A percentile compares a stretch with the other conserved stretches of the same genome.
Conservation (phyloP, 2,329 filamentous ascomycete genomes). For the Alternaria conjuncta region DNA sequence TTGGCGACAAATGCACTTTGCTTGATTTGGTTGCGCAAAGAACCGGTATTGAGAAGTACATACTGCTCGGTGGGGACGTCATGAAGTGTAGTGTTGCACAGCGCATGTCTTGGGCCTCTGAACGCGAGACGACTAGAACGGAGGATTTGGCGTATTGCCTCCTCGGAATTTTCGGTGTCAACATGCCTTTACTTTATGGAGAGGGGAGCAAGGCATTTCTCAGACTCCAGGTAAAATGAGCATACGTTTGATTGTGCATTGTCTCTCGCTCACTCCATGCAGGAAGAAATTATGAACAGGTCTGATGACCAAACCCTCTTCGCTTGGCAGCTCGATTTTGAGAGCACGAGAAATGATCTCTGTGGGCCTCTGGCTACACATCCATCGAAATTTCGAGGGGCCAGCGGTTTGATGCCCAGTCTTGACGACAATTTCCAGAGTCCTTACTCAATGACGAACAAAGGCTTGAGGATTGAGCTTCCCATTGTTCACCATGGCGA, state of each 20-base stretch:
- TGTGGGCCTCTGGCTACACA: background rate
- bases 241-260: background rate
- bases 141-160: background rate
- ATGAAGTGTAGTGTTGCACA: background rate
- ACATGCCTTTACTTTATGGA: background rate
- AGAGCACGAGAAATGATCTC: background rate
- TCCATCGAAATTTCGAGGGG: background rate
- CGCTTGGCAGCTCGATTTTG: background rate
- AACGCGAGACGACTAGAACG: background rate
- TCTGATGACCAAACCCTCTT: background rate
- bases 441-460: background rate
- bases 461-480: background rate
- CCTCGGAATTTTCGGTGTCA: background rate
- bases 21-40: background rate
- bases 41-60: rapidly evolving
- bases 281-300: background rate
- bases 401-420: background rate
- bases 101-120: background rate
- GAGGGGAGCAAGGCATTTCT: background rate
- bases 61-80: background rate
- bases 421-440: background rate
- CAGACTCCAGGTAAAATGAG: background rate
- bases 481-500: background rate
- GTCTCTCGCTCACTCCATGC: background rate
- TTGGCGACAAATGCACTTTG: background rate